These are phyloP conservation scores for Amaranthus cruentus DNA, from an alignment of 148 eudicot species.

Conservation along the genomic window DNA sequence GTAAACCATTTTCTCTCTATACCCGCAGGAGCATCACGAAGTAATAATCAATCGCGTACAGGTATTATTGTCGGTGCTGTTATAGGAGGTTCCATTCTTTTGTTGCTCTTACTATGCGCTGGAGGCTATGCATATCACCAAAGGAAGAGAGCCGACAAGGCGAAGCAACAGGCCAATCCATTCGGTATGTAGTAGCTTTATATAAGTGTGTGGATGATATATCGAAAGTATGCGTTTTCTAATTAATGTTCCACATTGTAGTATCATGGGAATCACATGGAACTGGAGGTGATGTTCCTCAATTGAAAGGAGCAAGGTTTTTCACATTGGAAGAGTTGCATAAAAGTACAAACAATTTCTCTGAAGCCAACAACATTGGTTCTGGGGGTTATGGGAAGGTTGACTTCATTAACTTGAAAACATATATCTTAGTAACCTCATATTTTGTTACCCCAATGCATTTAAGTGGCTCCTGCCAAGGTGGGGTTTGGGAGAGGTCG, in stretches of 20 bases:
- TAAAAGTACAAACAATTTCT: constrained; percentile 56
- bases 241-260: constrained; percentile 27
- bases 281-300: constrained; percentile 60
- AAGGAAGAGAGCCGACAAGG: constrained; percentile 51
- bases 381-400: constrained; percentile 92
- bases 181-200: constrained; percentile 38
- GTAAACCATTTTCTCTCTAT: constrained; percentile 9
- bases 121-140: constrained; percentile 54
- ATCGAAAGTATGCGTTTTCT: not conserved
- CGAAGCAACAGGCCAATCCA: constrained; percentile 42
- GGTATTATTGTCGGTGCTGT: constrained; percentile 47
- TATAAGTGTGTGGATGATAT: not conserved
- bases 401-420: not conserved
- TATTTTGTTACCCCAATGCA: not conserved
- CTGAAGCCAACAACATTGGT: constrained; percentile 57
- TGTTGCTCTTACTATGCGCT: constrained; percentile 39
- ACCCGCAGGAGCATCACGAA: constrained; percentile 25
- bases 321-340: constrained; percentile 75
- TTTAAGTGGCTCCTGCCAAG: no score
- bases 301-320: constrained; percentile 62
- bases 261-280: constrained; percentile 61
- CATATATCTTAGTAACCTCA: no score
- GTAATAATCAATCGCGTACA: constrained; percentile 28
- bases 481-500: no score
- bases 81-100: constrained; percentile 38